Percentiles rank a stretch among this genome's conserved stretches.
phyloP scores from a whole-genome alignment of 2,329 filamentous ascomycete genomes.

The Fusarium goolgardi region DNA sequence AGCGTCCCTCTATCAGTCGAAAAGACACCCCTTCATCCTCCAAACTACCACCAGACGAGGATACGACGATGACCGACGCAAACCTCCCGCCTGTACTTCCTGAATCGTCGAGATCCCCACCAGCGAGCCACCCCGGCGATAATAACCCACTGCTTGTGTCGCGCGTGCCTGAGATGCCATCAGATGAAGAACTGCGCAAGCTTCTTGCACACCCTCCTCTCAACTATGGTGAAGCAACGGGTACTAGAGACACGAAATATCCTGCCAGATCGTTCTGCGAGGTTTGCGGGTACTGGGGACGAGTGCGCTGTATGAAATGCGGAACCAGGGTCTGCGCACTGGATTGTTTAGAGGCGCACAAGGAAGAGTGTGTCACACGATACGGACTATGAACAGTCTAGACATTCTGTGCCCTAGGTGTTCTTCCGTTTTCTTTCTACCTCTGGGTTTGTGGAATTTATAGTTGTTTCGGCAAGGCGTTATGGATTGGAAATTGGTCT shows the following conservation, averaged over 20 bases:
- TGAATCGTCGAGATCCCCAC: conserved; percentile 50
- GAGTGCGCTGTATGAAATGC: conserved; percentile 80
- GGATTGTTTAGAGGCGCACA: conserved; percentile 77
- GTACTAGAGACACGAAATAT: conserved; percentile 59
- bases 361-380: conserved; percentile 76
- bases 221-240: conserved; percentile 73
- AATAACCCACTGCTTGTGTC: conserved; percentile 68
- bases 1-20: conserved; percentile 46
- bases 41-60: conserved; percentile 42
- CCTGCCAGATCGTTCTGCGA: conserved; percentile 77
- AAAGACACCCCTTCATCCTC: conserved; percentile 44
- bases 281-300: conserved; percentile 85
- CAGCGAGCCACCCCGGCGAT: conserved; percentile 61
- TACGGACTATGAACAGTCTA: conserved; percentile 60
- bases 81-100: conserved; percentile 51
- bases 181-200: conserved; percentile 70
- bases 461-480: conserved; percentile 32
- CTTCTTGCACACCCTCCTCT: conserved; percentile 74
- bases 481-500: conserved; percentile 37
- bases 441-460: conserved; percentile 1
- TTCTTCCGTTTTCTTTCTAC: background rate
- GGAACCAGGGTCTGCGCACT: conserved; percentile 81
- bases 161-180: conserved; percentile 67
- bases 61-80: conserved; percentile 46
- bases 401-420: background rate